Base-by-base conservation (phyloP, 129 eudicot species). In the Apium graveolens region DNA sequence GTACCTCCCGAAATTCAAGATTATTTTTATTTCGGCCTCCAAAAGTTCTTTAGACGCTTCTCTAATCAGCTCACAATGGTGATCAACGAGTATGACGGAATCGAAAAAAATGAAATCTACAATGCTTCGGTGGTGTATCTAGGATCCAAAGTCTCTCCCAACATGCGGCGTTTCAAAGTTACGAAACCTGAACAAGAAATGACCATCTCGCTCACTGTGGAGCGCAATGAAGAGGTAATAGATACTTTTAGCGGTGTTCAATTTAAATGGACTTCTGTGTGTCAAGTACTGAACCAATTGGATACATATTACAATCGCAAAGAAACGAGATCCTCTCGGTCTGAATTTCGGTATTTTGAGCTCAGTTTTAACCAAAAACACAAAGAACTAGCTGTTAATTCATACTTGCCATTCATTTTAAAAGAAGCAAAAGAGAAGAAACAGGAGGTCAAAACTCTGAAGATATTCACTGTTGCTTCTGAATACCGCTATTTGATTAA, bases 21-120 rank as follows among this genome's bases (percentile, higher is more conserved):
- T 69, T 85, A 84, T 82, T 39, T 92, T 34, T 83, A 44, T 80
- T 72, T 77, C 53, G 82, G 81, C 70, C 2, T 86, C 71, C 78
- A 83, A 0, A 85, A 65, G 26, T 69, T 88, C 81, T 24, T 90
- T 87, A 76, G 73, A 84, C 78, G 84, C 62, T 86, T 90, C 82
- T 86, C 91, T 46, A 73, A 78, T 57, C 83, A 90, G 51, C 49
- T 92, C 24, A 90, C 96, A 5, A 68, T 92, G 76, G 89, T 84
- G 48, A 82, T 92, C 78, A 85, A 92, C 68, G 93, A 92, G 81
- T 86, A 76, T 76, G 86, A 90, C 3, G 93, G 93, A 29, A 55
- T 86, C 26, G 63, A 5, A 24, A 80, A 41, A 29, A 88, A 90
- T 79, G 85, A 90, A 74, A 62, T 92, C 76, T 92, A 90, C 76